Evolutionary conservation across 202 grass and related monocot species (phyloP).

Genomic region (Setaria italica): DNA sequence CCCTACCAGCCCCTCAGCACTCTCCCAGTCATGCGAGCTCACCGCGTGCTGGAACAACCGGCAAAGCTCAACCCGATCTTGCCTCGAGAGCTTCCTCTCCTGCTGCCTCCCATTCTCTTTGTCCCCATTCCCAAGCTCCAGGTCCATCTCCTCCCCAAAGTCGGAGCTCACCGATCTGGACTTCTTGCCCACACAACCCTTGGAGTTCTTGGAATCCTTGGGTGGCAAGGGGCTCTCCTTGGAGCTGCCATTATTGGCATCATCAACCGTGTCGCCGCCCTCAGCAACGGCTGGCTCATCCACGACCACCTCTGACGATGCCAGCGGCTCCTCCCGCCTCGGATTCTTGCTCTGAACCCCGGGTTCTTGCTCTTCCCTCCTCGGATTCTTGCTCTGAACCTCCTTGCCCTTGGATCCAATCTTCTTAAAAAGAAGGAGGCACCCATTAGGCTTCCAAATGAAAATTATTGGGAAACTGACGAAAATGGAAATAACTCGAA

Average conservation of each 20-base stretch:
- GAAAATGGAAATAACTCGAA: not conserved
- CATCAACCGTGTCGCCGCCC: constrained; percentile 40
- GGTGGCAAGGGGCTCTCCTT: constrained; percentile 56
- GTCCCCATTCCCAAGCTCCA: constrained; percentile 49
- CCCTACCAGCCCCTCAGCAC: constrained; percentile 61
- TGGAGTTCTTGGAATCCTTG: constrained; percentile 55
- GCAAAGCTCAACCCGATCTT: constrained; percentile 79
- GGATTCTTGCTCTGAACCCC: constrained; percentile 46
- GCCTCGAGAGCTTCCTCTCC: constrained; percentile 77
- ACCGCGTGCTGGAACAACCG: constrained; percentile 74
- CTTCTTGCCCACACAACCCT: constrained; percentile 58
- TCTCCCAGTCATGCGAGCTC: constrained; percentile 73
- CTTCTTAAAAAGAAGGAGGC: constrained; percentile 39
- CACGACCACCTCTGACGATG: constrained; percentile 66
- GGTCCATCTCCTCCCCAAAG: constrained; percentile 64
- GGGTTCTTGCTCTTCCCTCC: constrained; percentile 45
- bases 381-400: constrained; percentile 51
- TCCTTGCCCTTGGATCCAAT: constrained; percentile 50
- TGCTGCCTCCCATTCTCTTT: constrained; percentile 62
- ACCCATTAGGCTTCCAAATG: constrained; percentile 19
- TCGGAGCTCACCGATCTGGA: constrained; percentile 70
- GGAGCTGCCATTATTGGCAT: constrained; percentile 57
- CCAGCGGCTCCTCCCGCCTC: constrained; percentile 51
- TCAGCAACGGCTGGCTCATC: constrained; percentile 48
- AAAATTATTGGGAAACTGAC: not conserved